Conservation (phyloP, 805 yeast genomes). For the Zygotorulaspora florentina region DNA sequence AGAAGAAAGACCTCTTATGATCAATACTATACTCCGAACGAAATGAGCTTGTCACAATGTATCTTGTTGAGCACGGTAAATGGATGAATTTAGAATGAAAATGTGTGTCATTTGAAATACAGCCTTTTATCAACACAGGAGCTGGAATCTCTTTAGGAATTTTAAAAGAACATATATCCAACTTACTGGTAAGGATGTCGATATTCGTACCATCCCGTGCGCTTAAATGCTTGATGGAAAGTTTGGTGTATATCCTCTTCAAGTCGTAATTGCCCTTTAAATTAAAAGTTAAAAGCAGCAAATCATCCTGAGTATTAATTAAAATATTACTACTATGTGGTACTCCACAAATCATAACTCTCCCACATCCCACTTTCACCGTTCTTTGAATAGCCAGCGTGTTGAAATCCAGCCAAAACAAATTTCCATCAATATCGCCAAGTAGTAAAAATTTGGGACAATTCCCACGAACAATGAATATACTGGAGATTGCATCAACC, state of each 20-base stretch:
- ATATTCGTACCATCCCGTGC: slow-evolving; percentile 1
- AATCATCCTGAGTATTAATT: slow-evolving; percentile 12
- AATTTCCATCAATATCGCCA: slow-evolving; percentile 20
- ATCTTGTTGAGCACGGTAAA: slow-evolving; percentile 17
- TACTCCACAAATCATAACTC: slow-evolving; percentile 8
- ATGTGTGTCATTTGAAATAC: slow-evolving; percentile 5
- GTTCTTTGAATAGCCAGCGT: slow-evolving; percentile 2
- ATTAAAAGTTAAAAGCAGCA: slow-evolving; percentile 3
- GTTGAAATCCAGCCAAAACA: slow-evolving; percentile 11
- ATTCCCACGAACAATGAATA: slow-evolving; percentile 1
- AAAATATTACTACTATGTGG: slow-evolving; percentile 6
- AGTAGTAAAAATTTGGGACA: slow-evolving; percentile 7
- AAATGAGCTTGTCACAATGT: slow-evolving; percentile 14
- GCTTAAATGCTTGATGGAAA: slow-evolving; percentile 1
- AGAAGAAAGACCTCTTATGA: slow-evolving; percentile 2
- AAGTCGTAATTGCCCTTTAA: background rate
- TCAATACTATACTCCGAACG: slow-evolving; percentile 7
- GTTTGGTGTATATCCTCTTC: slow-evolving; percentile 1
- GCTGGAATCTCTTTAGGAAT: slow-evolving; percentile 1
- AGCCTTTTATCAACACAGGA: background rate
- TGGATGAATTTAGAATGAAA: slow-evolving; percentile 15
- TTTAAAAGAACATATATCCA: background rate
- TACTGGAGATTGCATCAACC: slow-evolving; percentile 4
- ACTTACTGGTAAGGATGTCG: slow-evolving; percentile 2
- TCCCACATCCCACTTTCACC: slow-evolving; percentile 10